Base-by-base conservation (phyloP, 2,329 filamentous ascomycete species). In the Paraphoma sp. region DNA sequence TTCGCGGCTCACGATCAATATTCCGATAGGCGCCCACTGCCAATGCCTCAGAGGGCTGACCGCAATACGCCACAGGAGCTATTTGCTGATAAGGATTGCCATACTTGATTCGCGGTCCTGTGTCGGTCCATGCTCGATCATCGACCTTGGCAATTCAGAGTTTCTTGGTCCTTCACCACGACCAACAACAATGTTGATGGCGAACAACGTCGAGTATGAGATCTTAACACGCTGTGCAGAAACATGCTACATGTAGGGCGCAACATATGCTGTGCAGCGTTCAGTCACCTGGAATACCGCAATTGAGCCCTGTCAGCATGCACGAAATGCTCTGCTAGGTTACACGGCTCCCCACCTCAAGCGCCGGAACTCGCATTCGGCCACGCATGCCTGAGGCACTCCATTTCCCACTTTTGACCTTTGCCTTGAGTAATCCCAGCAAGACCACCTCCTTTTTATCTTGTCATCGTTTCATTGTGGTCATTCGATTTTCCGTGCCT, bases 311-410 rank as follows among this genome's bases (percentile, higher is more conserved):
- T 36, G 33, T 36, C 33, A 36, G 33, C 33, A 17, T 42, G 40
- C 40, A 7, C n/a, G 7, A 42, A 42, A 42, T 42, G 40, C 8
- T 42, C 29, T 10, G 18, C 38, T 16, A 45, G 36, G 41, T 51
- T 51, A 36, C 48, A 51, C 40, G 48, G 48, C 28, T 45, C 42
- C 41, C 42, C 42, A 23, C 48, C 43, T 31, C 41, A 45, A 45
- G 14, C 16, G 29, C 29, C 48, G 48, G 31, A 36, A 14, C 28
- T 16, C 36, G 47, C 28, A 31, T 47, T 28, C 29, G 10, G n/a
- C 29, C 29, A 36, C 14, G 30, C 28, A 33, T 8, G 17, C 29
- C 41, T 38, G 40, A 42, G 16, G 40, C 16, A 42, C 16, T 17
- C 14, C 40, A 16, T 42, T n/a, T 42, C 16, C 14, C 40, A 16